Percentiles rank a stretch among this genome's conserved stretches.
Evolutionary conservation across 148 eudicot species (phyloP).

Genomic region (Rhododendron simsii): DNA sequence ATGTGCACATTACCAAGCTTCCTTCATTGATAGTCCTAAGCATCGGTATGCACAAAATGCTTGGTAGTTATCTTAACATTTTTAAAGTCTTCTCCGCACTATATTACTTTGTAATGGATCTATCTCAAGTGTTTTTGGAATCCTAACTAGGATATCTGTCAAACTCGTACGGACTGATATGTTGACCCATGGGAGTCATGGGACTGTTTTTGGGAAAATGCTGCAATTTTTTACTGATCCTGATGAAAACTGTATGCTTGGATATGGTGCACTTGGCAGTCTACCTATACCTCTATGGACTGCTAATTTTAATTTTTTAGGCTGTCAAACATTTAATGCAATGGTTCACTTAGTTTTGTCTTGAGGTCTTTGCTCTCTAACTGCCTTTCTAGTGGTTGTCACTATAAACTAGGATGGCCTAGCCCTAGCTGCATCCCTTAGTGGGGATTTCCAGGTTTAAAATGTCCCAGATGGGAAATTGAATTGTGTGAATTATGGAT

Average conservation of each 20-base stretch:
- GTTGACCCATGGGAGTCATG: background rate
- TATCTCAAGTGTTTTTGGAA: background rate
- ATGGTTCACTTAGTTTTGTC: background rate
- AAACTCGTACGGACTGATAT: background rate
- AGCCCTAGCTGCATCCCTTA: background rate
- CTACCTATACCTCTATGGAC: background rate
- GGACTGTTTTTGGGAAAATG: background rate
- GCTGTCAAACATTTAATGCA: background rate
- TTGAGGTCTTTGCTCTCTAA: background rate
- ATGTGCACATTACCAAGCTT: too few relatives aligned
- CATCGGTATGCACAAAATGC: too few relatives aligned
- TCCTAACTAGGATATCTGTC: background rate
- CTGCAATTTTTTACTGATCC: background rate
- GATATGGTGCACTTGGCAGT: background rate
- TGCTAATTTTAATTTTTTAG: background rate
- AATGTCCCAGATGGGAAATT: background rate
- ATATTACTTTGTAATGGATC: background rate
- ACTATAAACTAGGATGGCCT: background rate
- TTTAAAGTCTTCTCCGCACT: background rate
- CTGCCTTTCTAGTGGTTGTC: background rate
- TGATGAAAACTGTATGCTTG: background rate
- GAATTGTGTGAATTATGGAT: background rate
- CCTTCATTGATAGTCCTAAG: too few relatives aligned
- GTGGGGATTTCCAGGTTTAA: background rate
- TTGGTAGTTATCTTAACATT: background rate